phyloP scores from a whole-genome alignment of 148 eudicot genomes.

The Diospyros kaki region DNA sequence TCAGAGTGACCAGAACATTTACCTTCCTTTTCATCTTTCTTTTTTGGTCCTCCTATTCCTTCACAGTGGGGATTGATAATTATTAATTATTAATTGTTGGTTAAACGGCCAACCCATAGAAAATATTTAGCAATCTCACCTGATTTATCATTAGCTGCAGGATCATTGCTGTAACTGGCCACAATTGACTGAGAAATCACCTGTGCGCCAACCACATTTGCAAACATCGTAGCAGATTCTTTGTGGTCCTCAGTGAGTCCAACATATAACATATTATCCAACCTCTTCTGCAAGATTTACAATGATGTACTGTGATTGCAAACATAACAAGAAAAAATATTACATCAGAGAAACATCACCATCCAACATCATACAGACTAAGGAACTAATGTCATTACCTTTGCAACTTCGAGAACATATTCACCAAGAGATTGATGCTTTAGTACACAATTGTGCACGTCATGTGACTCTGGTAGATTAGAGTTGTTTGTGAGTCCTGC shows the following conservation, averaged over 20 bases:
- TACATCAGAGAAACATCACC: background rate
- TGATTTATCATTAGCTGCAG: slow-evolving; percentile 27
- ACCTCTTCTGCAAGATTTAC: slow-evolving; percentile 70
- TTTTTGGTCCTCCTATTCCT: too few relatives aligned
- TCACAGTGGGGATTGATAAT: too few relatives aligned
- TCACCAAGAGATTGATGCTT: slow-evolving; percentile 66
- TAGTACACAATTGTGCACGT: slow-evolving; percentile 76
- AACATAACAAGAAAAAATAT: slow-evolving; percentile 1
- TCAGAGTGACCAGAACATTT: too few relatives aligned
- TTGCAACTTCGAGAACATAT: slow-evolving; percentile 83
- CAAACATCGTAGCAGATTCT: slow-evolving; percentile 83
- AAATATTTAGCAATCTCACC: slow-evolving; percentile 38
- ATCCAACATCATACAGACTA: background rate
- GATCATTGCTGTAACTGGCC: slow-evolving; percentile 34
- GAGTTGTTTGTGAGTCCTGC: slow-evolving; percentile 97
- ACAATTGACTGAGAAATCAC: slow-evolving; percentile 66
- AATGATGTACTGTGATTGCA: slow-evolving; percentile 19
- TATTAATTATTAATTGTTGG: too few relatives aligned
- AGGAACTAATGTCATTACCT: slow-evolving; percentile 42
- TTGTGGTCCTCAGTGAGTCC: slow-evolving; percentile 92
- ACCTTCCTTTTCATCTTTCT: too few relatives aligned
- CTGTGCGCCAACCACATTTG: slow-evolving; percentile 84
- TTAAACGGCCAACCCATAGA: background rate
- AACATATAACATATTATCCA: slow-evolving; percentile 89
- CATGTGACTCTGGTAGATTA: slow-evolving; percentile 56